Conservation (phyloP, 1,139 yeast species). For the Lodderomyces jiufengensis region DNA sequence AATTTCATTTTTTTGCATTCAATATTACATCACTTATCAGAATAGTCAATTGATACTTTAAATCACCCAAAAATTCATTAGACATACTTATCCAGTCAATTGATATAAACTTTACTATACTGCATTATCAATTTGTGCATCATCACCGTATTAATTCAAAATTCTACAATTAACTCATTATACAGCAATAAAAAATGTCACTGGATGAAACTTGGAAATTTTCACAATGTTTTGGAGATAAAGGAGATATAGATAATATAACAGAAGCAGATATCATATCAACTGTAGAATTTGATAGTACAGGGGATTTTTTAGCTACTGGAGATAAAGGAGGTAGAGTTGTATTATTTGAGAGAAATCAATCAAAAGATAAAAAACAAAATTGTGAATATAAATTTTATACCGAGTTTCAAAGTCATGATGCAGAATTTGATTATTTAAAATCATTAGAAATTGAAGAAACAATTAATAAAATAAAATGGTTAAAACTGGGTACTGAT, state of each 20-base stretch:
- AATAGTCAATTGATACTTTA: no score
- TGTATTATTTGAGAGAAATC: slow-evolving; percentile 89
- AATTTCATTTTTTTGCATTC: no score
- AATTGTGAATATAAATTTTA: slow-evolving; percentile 89
- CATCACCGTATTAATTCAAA: no score
- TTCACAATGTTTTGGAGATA: slow-evolving; percentile 95
- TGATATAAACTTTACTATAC: no score
- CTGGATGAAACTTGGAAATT: slow-evolving; percentile 56
- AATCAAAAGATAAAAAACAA: slow-evolving; percentile 54
- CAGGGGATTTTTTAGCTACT: slow-evolving; percentile 94
- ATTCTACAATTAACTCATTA: no score
- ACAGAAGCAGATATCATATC: slow-evolving; percentile 98
- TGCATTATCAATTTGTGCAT: no score
- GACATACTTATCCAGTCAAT: no score
- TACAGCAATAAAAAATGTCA: slow-evolving; percentile 10
- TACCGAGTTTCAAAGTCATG: slow-evolving; percentile 97
- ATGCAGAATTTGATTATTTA: slow-evolving; percentile 96
- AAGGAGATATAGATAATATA: slow-evolving; percentile 92
- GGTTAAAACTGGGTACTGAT: slow-evolving; percentile 87
- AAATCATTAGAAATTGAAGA: slow-evolving; percentile 97
- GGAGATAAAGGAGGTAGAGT: slow-evolving; percentile 99
- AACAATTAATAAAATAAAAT: slow-evolving; percentile 93
- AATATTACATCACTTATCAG: no score
- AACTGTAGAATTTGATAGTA: slow-evolving; percentile 92
- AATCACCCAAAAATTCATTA: no score